phyloP scores from a whole-genome alignment of 371 early-diverging fungal species.

The Saksenaea vasiformis region DNA sequence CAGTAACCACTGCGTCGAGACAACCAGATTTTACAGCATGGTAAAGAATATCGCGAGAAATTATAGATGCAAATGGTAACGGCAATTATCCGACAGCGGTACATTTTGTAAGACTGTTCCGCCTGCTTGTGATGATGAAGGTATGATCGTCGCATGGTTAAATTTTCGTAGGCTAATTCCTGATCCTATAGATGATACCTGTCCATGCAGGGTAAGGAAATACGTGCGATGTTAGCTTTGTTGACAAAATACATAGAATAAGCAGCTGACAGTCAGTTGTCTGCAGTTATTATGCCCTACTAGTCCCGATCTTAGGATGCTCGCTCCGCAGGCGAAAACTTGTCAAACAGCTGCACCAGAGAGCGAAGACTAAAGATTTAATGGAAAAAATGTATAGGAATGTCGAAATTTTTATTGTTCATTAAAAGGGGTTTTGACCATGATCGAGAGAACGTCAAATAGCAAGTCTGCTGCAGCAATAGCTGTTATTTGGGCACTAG shows the following conservation, averaged over 20 bases:
- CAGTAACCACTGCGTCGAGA: no score
- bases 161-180: no score
- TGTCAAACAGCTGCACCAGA: neutral
- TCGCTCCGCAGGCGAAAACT: neutral
- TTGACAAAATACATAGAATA: neutral
- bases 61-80: no score
- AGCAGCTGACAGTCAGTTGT: neutral
- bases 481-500: slow-evolving; percentile 32
- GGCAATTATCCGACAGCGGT: no score
- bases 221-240: neutral
- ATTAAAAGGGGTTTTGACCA: slow-evolving; percentile 18
- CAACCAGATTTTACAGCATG: no score
- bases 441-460: slow-evolving; percentile 23
- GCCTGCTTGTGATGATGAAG: no score
- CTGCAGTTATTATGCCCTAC: neutral
- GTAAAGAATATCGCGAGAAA: no score
- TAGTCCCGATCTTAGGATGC: neutral
- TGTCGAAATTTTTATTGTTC: neutral
- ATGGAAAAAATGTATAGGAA: neutral
- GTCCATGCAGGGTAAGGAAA: neutral
- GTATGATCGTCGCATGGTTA: no score
- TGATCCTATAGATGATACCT: neutral
- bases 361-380: neutral
- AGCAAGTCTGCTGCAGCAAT: slow-evolving; percentile 27
- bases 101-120: no score